Conservation (phyloP, 2,329 filamentous ascomycete genomes). For the Hortaea sp. region DNA sequence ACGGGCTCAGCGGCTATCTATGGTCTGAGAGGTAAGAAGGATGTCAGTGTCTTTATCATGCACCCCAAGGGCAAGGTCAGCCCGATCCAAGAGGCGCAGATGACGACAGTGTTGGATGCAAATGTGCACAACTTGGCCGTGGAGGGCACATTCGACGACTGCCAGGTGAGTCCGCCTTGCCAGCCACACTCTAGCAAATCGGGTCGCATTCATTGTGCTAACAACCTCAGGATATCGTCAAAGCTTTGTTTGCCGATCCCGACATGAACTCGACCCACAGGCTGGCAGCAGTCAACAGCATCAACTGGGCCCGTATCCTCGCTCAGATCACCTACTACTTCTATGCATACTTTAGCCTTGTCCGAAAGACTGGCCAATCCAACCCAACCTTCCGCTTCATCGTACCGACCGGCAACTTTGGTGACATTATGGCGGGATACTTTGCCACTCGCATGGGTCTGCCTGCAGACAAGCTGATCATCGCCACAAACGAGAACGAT, state of each 20-base stretch:
- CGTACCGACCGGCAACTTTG: slow-evolving; percentile 93
- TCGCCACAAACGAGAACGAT: slow-evolving; percentile 96
- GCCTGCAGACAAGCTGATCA: slow-evolving; percentile 75
- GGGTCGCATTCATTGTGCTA: not conserved
- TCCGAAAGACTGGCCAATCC: slow-evolving; percentile 49
- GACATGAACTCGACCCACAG: slow-evolving; percentile 74
- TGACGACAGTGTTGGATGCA: slow-evolving; percentile 83
- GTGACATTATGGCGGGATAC: slow-evolving; percentile 86
- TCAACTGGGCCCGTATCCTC: slow-evolving; percentile 91
- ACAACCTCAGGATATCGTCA: slow-evolving; percentile 67
- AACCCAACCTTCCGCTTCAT: slow-evolving; percentile 70
- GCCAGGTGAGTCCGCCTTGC: slow-evolving; percentile 51
- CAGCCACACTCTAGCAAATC: not conserved
- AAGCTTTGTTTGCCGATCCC: slow-evolving; percentile 78
- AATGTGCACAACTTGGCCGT: slow-evolving; percentile 92
- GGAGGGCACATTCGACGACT: slow-evolving; percentile 89
- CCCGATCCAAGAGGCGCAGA: slow-evolving; percentile 89
- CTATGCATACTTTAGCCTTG: slow-evolving; percentile 79
- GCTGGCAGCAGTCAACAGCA: slow-evolving; percentile 89
- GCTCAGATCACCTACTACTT: slow-evolving; percentile 98
- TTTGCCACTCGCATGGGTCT: slow-evolving; percentile 87
- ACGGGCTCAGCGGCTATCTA: slow-evolving; percentile 96
- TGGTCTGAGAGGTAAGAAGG: slow-evolving; percentile 86
- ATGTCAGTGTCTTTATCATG: slow-evolving; percentile 92
- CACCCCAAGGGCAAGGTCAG: slow-evolving; percentile 85